Base-by-base conservation (phyloP, 2,329 filamentous ascomycete species). In the Aspergillus fructus region DNA sequence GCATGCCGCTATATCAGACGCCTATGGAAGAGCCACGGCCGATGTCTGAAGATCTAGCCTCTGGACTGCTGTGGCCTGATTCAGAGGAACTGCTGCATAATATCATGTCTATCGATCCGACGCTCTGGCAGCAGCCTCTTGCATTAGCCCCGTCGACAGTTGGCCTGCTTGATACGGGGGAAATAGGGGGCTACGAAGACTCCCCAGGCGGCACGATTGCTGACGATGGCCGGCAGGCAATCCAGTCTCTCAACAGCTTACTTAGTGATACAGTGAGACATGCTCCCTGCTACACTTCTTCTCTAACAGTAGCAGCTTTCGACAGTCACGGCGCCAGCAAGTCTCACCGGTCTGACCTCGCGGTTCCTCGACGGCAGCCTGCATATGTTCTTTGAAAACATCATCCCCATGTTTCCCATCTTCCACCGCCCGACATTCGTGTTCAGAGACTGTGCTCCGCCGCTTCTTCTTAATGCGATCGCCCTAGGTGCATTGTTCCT, bases 311-410 rank as follows among this genome's bases (percentile, higher is more conserved):
- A n/a, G 5, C 24, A 52, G 49, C 33, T 41, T 17, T 52, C 49
- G 3, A 23, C 30, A 11, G 53, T 55, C 4, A 55, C 53, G 5
- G 37, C 53, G 3, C 45, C 53, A 3, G 53, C 45, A 2, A n/a
- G 37, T 11, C 21, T 58, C 11, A 30, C 50, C n/a, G 53, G 54
- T 2, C 21, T 60, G 3, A 60, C 58, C 9, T 49, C 58, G 6
- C 27, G 55, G 1, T 60, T 60, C 30, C 51, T 60, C 6, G 58
- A 60, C 40, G 47, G 55, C n/a, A 53, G 58, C 33, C 47, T 60
- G 5, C 58, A 58, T 24, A 58, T 58, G 58, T 60, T 58, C 47
- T 60, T 52, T 24, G 40, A 47, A n/a, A 53, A 54, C 7, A 54
- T 60, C n/a, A n/a, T 58, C 2, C 58, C 58, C 6, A 53, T 53